Base-by-base conservation (phyloP, 2,329 filamentous ascomycete species). In the Fusarium guadeloupense region DNA sequence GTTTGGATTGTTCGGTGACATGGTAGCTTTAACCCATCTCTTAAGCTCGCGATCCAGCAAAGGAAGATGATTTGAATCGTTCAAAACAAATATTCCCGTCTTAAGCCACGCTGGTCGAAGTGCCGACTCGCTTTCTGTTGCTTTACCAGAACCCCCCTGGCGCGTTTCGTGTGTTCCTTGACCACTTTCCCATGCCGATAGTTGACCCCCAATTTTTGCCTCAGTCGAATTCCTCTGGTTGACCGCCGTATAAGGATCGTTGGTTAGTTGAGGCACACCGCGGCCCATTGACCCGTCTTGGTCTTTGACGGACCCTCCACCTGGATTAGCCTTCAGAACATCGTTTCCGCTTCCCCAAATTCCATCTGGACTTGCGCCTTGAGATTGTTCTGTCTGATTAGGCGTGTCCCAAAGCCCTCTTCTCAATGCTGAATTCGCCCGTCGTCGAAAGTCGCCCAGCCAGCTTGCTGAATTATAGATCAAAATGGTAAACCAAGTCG, bases 1-100 rank as follows among this genome's bases (percentile, higher is more conserved):
- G 47, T 66, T 70, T 0, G 72, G 71, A 8, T 74, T 74, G 7
- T 67, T 75, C 16, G 60, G 75, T 25, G 67, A 75, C 75, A 69
- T 77, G 1, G 70, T 64, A 1, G 69, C 69, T 6, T 61, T 67
- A 1, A 67, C 69, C 55, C 69, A 73, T 5, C 68, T 61, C 3
- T 64, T 65, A 31, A 74, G 47, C 37, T 74, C 71, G n/a, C 38
- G 43, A 2, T 58, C 52, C 17, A 74, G 52, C 51, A 64, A 69
- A 1, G 47, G 46, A 16, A 72, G 64, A 19, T 71, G 68, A 7
- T 74, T 62, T 2, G 59, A 53, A 12, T 72, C 69, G 33, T 71
- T 71, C 3, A 70, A 17, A 4, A 65, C 54, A n/a, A 58, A 68
- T 1, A 64, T 62, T 4, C 46, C 56, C 0, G 54, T 41, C 16